Evolutionary conservation across 2,329 filamentous ascomycete species (phyloP).

Genomic region (Cercospora sp.): DNA sequence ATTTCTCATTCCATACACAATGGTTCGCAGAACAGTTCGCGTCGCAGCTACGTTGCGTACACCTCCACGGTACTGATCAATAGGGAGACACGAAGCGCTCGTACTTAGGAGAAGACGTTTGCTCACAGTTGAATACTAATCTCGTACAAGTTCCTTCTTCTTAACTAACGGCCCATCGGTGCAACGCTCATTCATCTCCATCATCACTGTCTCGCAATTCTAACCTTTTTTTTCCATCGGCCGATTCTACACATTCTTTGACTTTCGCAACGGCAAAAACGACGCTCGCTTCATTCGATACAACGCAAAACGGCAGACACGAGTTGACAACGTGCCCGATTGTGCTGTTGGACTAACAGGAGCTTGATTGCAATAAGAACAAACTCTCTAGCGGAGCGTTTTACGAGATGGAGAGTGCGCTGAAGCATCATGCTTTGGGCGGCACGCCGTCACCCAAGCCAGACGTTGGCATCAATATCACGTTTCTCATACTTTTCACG

Average conservation of each 20-base stretch:
- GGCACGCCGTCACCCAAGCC: slow-evolving; percentile 57
- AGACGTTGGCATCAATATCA: slow-evolving; percentile 65
- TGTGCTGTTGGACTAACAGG: neutral
- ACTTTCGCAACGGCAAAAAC: slow-evolving; percentile 10
- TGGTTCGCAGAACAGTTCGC: slow-evolving; percentile 10
- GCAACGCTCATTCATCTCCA: slow-evolving; percentile 2
- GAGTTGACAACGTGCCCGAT: slow-evolving; percentile 1
- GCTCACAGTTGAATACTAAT: slow-evolving; percentile 10
- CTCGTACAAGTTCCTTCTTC: slow-evolving; percentile 1
- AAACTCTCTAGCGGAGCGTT: neutral
- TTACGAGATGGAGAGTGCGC: neutral
- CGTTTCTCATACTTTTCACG: slow-evolving; percentile 63
- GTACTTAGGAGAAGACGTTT: slow-evolving; percentile 14
- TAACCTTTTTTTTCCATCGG: neutral
- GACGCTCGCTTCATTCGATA: neutral
- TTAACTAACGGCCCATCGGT: slow-evolving; percentile 4
- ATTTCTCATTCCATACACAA: neutral
- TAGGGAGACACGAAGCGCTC: slow-evolving; percentile 6
- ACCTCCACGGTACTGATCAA: slow-evolving; percentile 10
- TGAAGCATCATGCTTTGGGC: slow-evolving; percentile 52
- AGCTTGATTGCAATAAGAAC: neutral
- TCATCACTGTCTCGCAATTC: slow-evolving; percentile 5
- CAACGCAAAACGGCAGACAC: slow-evolving; percentile 7
- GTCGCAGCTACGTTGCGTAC: neutral
- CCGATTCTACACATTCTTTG: slow-evolving; percentile 9